phyloP scores from a whole-genome alignment of 306 rosid species.

The Hippophae rhamnoides region DNA sequence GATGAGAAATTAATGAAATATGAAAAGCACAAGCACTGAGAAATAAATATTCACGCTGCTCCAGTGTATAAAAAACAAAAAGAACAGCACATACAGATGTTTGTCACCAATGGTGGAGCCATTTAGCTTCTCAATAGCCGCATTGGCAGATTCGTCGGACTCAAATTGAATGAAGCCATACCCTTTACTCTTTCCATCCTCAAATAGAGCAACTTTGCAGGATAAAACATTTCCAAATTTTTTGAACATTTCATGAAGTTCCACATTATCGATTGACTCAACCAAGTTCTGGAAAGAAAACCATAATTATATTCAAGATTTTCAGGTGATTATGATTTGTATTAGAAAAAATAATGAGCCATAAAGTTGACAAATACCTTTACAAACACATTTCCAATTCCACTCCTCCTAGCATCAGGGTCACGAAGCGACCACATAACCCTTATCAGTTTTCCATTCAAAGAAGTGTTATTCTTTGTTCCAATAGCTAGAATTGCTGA shows the following conservation, averaged over 20 bases:
- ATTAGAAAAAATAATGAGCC: too few species aligned
- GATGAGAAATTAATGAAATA: constrained; percentile 8
- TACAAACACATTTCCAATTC: constrained; percentile 69
- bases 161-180: constrained; percentile 90
- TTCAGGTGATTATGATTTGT: too few species aligned
- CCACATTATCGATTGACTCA: constrained; percentile 40
- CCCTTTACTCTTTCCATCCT: constrained; percentile 80
- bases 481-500: constrained; percentile 59
- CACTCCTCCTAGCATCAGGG: constrained; percentile 58
- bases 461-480: constrained; percentile 41
- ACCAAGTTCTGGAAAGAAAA: constrained; percentile 47
- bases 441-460: constrained; percentile 64
- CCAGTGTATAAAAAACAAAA: constrained; percentile 7
- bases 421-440: constrained; percentile 83
- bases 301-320: constrained; percentile 9
- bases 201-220: constrained; percentile 65
- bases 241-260: constrained; percentile 51
- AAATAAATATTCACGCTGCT: constrained; percentile 2
- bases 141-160: constrained; percentile 59
- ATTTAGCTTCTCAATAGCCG: constrained; percentile 66
- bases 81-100: constrained; percentile 46
- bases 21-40: constrained; percentile 1
- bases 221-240: constrained; percentile 60
- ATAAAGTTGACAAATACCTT: constrained; percentile 40
- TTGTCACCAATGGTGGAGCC: constrained; percentile 48